phyloP scores from a whole-genome alignment of 805 yeast species.

The Candida corydali region DNA sequence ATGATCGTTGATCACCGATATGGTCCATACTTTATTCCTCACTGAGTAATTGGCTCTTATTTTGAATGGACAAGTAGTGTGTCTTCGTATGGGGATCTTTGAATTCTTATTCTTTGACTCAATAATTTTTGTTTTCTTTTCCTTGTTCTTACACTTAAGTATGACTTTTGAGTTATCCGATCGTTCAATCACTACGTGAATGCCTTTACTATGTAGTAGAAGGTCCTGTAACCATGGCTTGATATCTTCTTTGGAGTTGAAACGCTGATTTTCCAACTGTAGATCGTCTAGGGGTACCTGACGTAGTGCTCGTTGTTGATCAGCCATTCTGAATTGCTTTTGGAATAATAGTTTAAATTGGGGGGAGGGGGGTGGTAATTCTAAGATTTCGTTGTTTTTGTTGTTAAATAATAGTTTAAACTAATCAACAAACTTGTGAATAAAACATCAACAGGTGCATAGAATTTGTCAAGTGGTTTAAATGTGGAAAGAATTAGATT shows the following conservation, averaged over 20 bases:
- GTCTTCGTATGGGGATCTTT: conserved; percentile 14
- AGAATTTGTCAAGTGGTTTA: no score
- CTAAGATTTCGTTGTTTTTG: no score
- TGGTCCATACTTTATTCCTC: conserved; percentile 51
- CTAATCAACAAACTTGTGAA: no score
- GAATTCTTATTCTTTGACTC: conserved; percentile 14
- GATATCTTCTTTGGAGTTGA: conserved; percentile 42
- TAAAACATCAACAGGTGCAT: no score
- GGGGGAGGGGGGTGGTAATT: no score
- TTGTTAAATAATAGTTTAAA: no score
- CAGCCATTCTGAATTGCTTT: not conserved
- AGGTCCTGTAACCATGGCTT: conserved; percentile 57
- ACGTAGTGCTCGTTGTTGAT: not conserved
- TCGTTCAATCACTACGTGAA: conserved; percentile 57
- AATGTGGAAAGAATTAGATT: no score
- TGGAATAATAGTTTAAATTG: no score
- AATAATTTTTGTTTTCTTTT: conserved; percentile 13
- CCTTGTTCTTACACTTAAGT: conserved; percentile 51
- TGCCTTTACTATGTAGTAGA: conserved; percentile 45
- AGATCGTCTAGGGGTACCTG: conserved; percentile 19
- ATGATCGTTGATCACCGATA: conserved; percentile 54
- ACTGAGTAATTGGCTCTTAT: conserved; percentile 59
- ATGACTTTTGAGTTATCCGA: conserved; percentile 59
- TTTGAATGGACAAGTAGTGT: conserved; percentile 56
- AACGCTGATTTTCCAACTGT: conserved; percentile 17